A percentile compares a stretch with the other conserved stretches of the same genome.
Conservation (phyloP, 768 basidiomycete species). For the Russula foetens region DNA sequence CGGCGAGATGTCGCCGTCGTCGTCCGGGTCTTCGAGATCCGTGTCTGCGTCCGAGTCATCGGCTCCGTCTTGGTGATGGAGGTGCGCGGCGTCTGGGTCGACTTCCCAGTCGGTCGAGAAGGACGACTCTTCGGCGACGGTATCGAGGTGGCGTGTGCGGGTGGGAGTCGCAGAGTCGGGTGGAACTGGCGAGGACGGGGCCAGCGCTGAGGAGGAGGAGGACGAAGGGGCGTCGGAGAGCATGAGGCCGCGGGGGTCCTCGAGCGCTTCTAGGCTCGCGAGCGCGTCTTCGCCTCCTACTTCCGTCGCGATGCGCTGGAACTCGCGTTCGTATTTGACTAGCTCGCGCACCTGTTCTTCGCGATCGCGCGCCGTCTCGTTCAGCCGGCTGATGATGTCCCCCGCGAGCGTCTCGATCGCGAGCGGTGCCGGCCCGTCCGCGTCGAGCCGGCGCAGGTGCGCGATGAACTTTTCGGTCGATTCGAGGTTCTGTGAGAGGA, state of each 20-base stretch:
- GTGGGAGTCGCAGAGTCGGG: background rate
- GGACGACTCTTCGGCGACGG: slow-evolving; percentile 27
- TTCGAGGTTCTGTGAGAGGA: slow-evolving; percentile 65
- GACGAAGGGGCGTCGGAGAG: slow-evolving; percentile 32
- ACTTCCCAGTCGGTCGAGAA: slow-evolving; percentile 50
- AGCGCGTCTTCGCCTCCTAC: slow-evolving; percentile 71
- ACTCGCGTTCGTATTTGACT: slow-evolving; percentile 70
- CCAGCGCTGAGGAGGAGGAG: slow-evolving; percentile 25
- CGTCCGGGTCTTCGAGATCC: slow-evolving; percentile 11
- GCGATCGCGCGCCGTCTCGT: slow-evolving; percentile 66
- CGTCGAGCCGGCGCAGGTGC: slow-evolving; percentile 64
- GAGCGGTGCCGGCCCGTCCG: slow-evolving; percentile 31
- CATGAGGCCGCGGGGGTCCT: slow-evolving; percentile 35
- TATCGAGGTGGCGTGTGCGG: slow-evolving; percentile 18
- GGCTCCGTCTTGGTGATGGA: slow-evolving; percentile 9
- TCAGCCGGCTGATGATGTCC: slow-evolving; percentile 67
- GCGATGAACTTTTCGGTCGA: slow-evolving; percentile 71
- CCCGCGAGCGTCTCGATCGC: slow-evolving; percentile 62
- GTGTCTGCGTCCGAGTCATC: slow-evolving; percentile 19
- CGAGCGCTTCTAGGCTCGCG: slow-evolving; percentile 57
- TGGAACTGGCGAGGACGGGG: background rate
- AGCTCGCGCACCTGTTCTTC: slow-evolving; percentile 78
- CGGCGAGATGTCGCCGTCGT: slow-evolving; percentile 39
- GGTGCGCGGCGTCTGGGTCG: slow-evolving; percentile 43
- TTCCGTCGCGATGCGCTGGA: slow-evolving; percentile 68